Conservation (phyloP, 2,329 filamentous ascomycete genomes). For the Beauveria brongniartii region DNA sequence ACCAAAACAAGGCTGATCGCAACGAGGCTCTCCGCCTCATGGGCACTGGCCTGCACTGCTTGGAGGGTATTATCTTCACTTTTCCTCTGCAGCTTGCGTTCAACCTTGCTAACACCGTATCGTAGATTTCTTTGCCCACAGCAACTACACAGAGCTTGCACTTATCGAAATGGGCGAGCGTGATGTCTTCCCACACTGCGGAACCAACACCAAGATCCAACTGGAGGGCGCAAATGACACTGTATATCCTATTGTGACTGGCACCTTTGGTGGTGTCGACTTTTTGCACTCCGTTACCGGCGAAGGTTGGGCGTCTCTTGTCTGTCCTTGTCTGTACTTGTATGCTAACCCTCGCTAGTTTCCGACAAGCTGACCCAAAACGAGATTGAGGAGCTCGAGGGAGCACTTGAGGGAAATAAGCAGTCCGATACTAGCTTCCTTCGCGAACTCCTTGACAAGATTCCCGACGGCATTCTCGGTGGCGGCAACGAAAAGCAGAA, state of each 20-base stretch:
- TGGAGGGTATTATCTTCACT: conserved; percentile 53
- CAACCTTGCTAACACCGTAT: conserved; percentile 8
- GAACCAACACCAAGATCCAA: conserved; percentile 60
- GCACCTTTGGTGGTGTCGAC: conserved; percentile 90
- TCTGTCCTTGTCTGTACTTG: background rate
- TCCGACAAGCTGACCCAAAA: conserved; percentile 87
- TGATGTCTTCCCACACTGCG: conserved; percentile 86
- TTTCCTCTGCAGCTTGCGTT: background rate
- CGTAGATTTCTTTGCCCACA: conserved; percentile 80
- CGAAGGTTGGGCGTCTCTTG: conserved; percentile 37
- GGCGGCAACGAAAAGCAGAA: conserved; percentile 65
- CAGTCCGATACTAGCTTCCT: conserved; percentile 65
- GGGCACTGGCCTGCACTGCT: conserved; percentile 81
- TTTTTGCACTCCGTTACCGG: conserved; percentile 82
- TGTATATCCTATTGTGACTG: conserved; percentile 79
- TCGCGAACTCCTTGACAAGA: conserved; percentile 70
- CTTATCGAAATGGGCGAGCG: conserved; percentile 71
- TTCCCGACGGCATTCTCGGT: conserved; percentile 74
- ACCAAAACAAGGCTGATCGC: conserved; percentile 59
- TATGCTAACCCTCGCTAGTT: conserved; percentile 38
- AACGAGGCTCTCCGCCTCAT: conserved; percentile 80
- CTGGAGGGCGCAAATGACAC: conserved; percentile 56
- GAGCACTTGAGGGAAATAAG: conserved; percentile 60
- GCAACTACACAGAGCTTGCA: conserved; percentile 76
- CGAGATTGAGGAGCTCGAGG: conserved; percentile 81